These are phyloP conservation scores for Sclerotinia minor DNA, from an alignment of 2,329 filamentous ascomycete species.

Conservation along the genomic window DNA sequence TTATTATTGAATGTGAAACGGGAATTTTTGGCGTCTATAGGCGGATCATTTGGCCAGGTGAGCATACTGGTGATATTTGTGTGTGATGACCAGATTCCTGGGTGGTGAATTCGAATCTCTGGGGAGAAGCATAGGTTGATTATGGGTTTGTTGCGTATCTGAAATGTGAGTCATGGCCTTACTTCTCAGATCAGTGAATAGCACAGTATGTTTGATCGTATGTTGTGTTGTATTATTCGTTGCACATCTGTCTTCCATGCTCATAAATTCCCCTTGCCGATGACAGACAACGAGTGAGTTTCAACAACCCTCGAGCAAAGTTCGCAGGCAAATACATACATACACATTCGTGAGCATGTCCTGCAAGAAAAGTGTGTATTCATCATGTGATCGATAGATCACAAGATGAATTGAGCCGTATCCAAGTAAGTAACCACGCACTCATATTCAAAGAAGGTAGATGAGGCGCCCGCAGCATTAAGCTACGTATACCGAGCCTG, in stretches of 20 bases:
- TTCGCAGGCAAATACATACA: neutral
- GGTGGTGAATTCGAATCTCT: neutral
- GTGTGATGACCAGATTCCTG: neutral
- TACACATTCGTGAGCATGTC: neutral
- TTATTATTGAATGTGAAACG: neutral
- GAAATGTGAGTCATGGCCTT: neutral
- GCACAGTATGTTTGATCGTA: neutral
- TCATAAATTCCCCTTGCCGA: neutral
- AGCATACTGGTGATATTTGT: neutral
- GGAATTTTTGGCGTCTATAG: no score
- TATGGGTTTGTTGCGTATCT: neutral
- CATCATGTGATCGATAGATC: neutral
- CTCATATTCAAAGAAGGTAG: neutral
- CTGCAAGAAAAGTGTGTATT: neutral
- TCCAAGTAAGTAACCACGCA: neutral
- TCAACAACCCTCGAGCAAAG: neutral
- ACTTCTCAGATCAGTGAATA: neutral
- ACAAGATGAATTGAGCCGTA: slow-evolving; percentile 2
- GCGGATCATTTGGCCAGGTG: neutral
- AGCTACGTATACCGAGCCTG: neutral
- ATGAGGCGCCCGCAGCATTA: neutral
- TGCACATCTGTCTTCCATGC: neutral
- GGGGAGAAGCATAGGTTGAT: neutral
- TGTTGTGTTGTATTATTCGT: neutral
- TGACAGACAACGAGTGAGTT: neutral